These are phyloP conservation scores for Myxozyma monticola DNA, from an alignment of 805 yeast species.

Conservation along the genomic window DNA sequence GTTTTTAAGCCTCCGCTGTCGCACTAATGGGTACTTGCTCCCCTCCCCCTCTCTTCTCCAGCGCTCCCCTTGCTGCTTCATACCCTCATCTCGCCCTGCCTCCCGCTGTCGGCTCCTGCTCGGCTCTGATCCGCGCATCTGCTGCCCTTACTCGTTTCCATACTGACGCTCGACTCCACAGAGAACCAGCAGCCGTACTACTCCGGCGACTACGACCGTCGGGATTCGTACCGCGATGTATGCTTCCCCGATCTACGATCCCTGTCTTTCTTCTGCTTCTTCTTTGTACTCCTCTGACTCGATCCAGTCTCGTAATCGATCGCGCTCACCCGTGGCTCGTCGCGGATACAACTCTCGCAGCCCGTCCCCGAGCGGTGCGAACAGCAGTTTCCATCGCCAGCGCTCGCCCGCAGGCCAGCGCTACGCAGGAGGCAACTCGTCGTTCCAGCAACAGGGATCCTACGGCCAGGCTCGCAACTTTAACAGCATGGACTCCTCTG, in stretches of 20 bases:
- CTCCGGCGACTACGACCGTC: constrained; percentile 11
- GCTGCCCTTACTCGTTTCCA: too few species aligned
- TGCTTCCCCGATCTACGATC: too few species aligned
- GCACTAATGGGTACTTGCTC: too few species aligned
- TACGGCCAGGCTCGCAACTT: neutral
- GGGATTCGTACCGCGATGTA: constrained; percentile 13
- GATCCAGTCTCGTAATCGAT: constrained; percentile 12
- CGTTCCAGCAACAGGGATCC: too few species aligned
- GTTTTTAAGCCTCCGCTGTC: too few species aligned
- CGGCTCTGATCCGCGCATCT: too few species aligned
- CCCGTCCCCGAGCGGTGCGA: constrained; percentile 15
- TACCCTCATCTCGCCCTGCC: too few species aligned
- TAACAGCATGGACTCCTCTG: neutral
- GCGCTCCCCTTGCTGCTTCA: too few species aligned
- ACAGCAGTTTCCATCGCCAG: constrained; percentile 4
- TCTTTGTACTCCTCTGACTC: neutral
- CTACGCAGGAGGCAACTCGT: too few species aligned
- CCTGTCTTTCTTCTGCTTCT: neutral
- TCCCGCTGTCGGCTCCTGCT: too few species aligned
- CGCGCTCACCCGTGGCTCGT: constrained; percentile 14
- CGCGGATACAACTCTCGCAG: constrained; percentile 14
- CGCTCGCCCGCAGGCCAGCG: constrained; percentile 17
- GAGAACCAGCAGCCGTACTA: constrained; percentile 20
- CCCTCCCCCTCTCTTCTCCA: too few species aligned
- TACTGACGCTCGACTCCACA: too few species aligned